Base-by-base conservation (phyloP, 106 monocot species). In the Narthecium ossifragum region DNA sequence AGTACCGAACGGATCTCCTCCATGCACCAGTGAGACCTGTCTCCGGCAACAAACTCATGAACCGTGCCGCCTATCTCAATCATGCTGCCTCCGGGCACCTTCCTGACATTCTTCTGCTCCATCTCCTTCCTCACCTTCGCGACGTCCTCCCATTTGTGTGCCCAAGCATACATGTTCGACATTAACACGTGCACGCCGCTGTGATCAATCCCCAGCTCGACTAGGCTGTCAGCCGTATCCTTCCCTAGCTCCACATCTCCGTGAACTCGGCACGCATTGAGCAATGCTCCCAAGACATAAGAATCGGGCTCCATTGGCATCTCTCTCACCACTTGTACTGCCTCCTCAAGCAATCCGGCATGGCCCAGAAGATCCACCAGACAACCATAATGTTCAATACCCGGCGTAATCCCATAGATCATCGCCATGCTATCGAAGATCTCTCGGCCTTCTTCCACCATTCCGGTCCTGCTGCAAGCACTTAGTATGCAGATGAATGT, bases 71-170 rank as follows among this genome's bases (percentile, higher is more conserved):
- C 78, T 38, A 92, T 72, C 72, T 87, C 92, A 13, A 92, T 68
- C 83, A 87, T 64, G 55, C 92, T 92, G 55, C 86, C 86, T 20
- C 92, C 92, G 9, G 92, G 92, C 14, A 87, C 58, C 69, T 92
- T 92, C 59, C 37, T 73, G 56, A 87, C 80, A 22, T 76, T 58
- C 60, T 70, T 83, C 34, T 37, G 63, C 59, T 87, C 92, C 92
- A 92, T 92, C 38, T 15, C 65, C 59, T 73, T 80, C 67, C 92
- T 83, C 47, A 81, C 80, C 22, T 62, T 77, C 24, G 68, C 63
- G 37, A 87, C 87, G 34, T 81, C 73, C 5, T 84, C 69, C 92
- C 92, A 92, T 55, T 66, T 65, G 26, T 60, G 61, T 30, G 28
- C 49, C 8, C 70, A 64, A 6, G 92, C 92, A 40, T 84, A 87